A percentile compares a stretch with the other conserved stretches of the same genome.
Conservation (phyloP, 106 monocot species). For the Allium fistulosum region DNA sequence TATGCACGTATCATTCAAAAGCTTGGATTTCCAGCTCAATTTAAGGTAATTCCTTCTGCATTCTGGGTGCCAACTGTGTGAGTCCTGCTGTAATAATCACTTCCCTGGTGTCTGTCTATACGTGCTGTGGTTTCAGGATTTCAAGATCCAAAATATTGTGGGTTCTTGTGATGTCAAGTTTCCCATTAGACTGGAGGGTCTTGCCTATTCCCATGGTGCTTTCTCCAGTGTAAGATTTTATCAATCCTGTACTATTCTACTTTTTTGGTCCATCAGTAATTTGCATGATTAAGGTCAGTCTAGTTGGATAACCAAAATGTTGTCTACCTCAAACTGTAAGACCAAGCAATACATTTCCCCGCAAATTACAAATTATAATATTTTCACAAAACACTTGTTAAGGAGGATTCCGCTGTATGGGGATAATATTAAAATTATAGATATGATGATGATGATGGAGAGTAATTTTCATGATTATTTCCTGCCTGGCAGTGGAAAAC, state of each 20-base stretch:
- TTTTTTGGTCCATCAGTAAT: not conserved
- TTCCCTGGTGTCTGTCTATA: slow-evolving; percentile 1
- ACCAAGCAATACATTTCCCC: too few species aligned
- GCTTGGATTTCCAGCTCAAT: slow-evolving; percentile 65
- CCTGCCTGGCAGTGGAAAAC: too few species aligned
- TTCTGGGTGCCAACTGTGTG: not conserved
- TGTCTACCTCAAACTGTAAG: too few species aligned
- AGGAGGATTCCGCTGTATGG: too few species aligned
- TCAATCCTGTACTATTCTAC: not conserved
- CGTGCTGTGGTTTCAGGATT: slow-evolving; percentile 42
- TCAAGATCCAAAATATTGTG: slow-evolving; percentile 96
- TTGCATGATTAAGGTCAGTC: too few species aligned
- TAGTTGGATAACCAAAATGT: too few species aligned
- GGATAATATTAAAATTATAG: too few species aligned
- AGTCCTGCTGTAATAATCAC: not conserved
- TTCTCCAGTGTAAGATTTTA: slow-evolving; percentile 56
- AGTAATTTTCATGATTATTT: too few species aligned
- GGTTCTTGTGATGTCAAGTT: slow-evolving; percentile 91
- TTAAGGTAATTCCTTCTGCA: slow-evolving; percentile 33
- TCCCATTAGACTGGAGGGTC: slow-evolving; percentile 66
- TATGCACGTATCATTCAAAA: slow-evolving; percentile 81
- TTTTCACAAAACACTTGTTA: too few species aligned
- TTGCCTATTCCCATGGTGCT: slow-evolving; percentile 71
- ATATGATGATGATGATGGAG: too few species aligned
- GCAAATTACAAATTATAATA: too few species aligned